Evolutionary conservation across 2,329 filamentous ascomycete genomes (phyloP).

Genomic region (Cercospora zeina): DNA sequence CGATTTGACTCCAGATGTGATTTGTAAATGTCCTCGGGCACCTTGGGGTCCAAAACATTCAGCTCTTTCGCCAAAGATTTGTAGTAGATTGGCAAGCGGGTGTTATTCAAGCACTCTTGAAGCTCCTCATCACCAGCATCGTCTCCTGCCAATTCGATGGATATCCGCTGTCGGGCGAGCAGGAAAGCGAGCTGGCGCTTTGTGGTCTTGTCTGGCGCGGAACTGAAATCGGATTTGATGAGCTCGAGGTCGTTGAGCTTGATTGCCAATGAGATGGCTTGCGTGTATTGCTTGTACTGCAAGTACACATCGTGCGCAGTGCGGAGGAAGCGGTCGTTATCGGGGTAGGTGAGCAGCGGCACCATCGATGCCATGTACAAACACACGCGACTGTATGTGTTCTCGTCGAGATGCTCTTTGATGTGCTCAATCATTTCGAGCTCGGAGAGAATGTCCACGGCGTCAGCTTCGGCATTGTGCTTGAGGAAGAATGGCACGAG

Average conservation of each 20-base stretch:
- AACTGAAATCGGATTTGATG: slow-evolving; percentile 77
- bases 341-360: slow-evolving; percentile 92
- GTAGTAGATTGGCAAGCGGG: slow-evolving; percentile 86
- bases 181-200: slow-evolving; percentile 95
- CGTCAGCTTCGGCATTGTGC: slow-evolving; percentile 97
- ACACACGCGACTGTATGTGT: slow-evolving; percentile 90
- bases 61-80: slow-evolving; percentile 91
- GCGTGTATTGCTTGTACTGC: slow-evolving; percentile 85
- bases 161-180: slow-evolving; percentile 86
- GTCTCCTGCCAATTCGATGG: slow-evolving; percentile 65
- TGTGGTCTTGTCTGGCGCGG: slow-evolving; percentile 75
- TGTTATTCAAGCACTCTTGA: slow-evolving; percentile 81
- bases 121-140: slow-evolving; percentile 74
- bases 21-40: slow-evolving; percentile 98
- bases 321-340: slow-evolving; percentile 91
- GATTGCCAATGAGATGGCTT: slow-evolving; percentile 92
- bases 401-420: slow-evolving; percentile 83
- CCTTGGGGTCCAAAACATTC: slow-evolving; percentile 94
- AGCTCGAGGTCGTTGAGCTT: slow-evolving; percentile 79
- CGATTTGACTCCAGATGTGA: slow-evolving; percentile 95
- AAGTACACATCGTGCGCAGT: slow-evolving; percentile 94
- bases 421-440: slow-evolving; percentile 95
- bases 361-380: slow-evolving; percentile 99
- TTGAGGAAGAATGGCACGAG: slow-evolving; percentile 93
- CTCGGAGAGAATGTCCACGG: slow-evolving; percentile 94